A percentile compares a stretch with the other conserved stretches of the same genome.
phyloP scores from a whole-genome alignment of 164 flowering plant genomes.

The Vitis amurensis region DNA sequence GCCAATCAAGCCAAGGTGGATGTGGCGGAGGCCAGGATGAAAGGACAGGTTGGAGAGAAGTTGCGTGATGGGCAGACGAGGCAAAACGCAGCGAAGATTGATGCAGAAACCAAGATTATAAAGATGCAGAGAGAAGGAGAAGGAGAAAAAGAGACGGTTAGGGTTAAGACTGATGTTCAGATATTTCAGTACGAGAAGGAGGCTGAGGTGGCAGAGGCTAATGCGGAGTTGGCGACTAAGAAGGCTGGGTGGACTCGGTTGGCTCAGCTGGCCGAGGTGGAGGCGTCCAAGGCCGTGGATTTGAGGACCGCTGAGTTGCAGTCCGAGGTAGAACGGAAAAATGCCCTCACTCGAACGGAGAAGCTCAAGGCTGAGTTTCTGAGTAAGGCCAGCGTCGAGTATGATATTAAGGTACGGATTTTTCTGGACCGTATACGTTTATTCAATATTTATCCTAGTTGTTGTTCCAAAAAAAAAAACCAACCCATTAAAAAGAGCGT shows the following conservation, averaged over 20 bases:
- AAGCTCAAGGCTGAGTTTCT: conserved; percentile 40
- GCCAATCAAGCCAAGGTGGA: conserved; percentile 44
- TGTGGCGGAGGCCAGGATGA: conserved; percentile 46
- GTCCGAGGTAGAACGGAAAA: conserved; percentile 39
- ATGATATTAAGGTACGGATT: conserved; percentile 33
- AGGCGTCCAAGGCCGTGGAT: conserved; percentile 38
- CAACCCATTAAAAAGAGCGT: too few species aligned
- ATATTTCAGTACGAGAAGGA: conserved; percentile 36
- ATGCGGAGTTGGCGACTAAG: conserved; percentile 34
- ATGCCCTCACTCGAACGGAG: conserved; percentile 33
- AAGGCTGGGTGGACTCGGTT: conserved; percentile 24
- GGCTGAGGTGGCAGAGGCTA: conserved; percentile 37
- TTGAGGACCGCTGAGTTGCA: conserved; percentile 46
- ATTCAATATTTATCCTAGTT: too few species aligned
- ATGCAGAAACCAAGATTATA: conserved; percentile 36
- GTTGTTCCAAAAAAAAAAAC: too few species aligned
- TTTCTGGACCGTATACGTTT: not conserved
- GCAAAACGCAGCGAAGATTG: conserved; percentile 40
- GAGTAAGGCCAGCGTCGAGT: conserved; percentile 46
- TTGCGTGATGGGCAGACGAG: conserved; percentile 23
- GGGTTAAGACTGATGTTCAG: conserved; percentile 34
- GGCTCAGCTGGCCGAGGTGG: conserved; percentile 40
- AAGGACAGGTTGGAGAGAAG: conserved; percentile 38
- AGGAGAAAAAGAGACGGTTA: conserved; percentile 37
- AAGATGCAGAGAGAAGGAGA: conserved; percentile 34